These are phyloP conservation scores for Taiozyma sp. DNA, from an alignment of 1,139 yeast species.

Conservation along the genomic window DNA sequence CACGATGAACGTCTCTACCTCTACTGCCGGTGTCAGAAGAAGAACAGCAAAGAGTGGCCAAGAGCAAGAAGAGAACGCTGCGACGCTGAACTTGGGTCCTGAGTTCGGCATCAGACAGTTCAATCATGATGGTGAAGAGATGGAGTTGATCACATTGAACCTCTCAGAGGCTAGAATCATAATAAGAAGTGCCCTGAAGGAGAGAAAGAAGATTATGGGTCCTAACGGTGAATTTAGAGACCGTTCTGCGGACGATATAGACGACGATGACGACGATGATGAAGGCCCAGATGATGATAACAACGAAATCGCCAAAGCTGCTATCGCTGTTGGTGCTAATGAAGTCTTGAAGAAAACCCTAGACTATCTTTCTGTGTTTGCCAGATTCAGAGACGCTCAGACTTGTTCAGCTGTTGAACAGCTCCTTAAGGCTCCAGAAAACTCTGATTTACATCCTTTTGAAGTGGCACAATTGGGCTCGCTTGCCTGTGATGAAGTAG, in stretches of 20 bases:
- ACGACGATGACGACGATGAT: slow-evolving; percentile 30
- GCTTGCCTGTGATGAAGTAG: slow-evolving; percentile 92
- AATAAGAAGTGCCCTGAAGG: slow-evolving; percentile 85
- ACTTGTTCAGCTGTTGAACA: slow-evolving; percentile 93
- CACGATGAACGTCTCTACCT: slow-evolving; percentile 79
- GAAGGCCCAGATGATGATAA: slow-evolving; percentile 38
- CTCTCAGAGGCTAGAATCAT: slow-evolving; percentile 84
- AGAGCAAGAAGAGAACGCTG: slow-evolving; percentile 86
- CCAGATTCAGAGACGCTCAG: slow-evolving; percentile 87
- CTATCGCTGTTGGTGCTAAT: slow-evolving; percentile 53
- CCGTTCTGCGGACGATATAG: slow-evolving; percentile 24
- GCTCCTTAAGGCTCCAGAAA: slow-evolving; percentile 58
- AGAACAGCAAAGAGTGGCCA: slow-evolving; percentile 64
- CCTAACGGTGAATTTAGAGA: slow-evolving; percentile 32
- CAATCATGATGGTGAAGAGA: slow-evolving; percentile 73
- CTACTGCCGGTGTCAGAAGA: slow-evolving; percentile 79
- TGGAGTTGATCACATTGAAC: slow-evolving; percentile 77
- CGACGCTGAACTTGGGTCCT: slow-evolving; percentile 81
- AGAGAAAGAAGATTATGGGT: slow-evolving; percentile 54
- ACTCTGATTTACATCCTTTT: slow-evolving; percentile 76
- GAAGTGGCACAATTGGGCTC: slow-evolving; percentile 95
- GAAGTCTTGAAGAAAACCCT: slow-evolving; percentile 89
- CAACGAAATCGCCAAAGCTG: slow-evolving; percentile 60
- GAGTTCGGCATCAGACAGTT: slow-evolving; percentile 82
- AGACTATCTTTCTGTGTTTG: slow-evolving; percentile 78